Base-by-base conservation (phyloP, 164 flowering plant genomes). In the Paratinospora sagittata region DNA sequence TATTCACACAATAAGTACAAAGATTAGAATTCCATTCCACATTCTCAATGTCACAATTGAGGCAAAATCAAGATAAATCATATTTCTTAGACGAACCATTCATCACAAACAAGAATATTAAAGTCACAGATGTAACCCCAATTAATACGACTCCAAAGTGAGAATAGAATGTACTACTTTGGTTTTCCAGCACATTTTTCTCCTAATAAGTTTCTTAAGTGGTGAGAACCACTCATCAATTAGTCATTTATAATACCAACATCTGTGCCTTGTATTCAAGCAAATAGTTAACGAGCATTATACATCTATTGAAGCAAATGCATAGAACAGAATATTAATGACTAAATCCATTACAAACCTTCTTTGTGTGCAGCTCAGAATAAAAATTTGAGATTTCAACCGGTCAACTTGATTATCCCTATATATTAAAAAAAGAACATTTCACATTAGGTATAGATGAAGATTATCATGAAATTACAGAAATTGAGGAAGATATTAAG, bases 311-410 rank as follows among this genome's bases (percentile, higher is more conserved):
- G 21, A 63, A 13, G 39, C 27, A 63, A 39, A 37, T 36, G 52
- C 23, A 65, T 8, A n/a, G 14, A 55, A 30, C 16, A 27, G 3
- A 55, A 55, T 21, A 55, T n/a, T 55, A 55, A 55, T 19, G 61
- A 55, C 4, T 55, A 19, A 17, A 55, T 21, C 9, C 61, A 19
- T 55, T 19, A 23, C 21, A 78, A 30, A 95, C 99, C 97, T 91
- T 81, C 99, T 90, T 60, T 96, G 99, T 9, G 87, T 91, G 82
- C 99, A 96, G 75, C 90, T 80, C 82, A 91, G 69, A 52, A 88
- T 90, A 75, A 85, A 91, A 65, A 96, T 96, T 75, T 89, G 87
- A 39, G 90, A 83, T 66, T 87, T 89, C 71, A 96, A 72, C 73
- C 86, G 83, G 43, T 96, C 99, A 34, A 91, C 96, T 82, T 80